Evolutionary conservation across 805 yeast genomes (phyloP), one percentile per base, ranked within the genome.

Genomic region (Candida awuae): DNA sequence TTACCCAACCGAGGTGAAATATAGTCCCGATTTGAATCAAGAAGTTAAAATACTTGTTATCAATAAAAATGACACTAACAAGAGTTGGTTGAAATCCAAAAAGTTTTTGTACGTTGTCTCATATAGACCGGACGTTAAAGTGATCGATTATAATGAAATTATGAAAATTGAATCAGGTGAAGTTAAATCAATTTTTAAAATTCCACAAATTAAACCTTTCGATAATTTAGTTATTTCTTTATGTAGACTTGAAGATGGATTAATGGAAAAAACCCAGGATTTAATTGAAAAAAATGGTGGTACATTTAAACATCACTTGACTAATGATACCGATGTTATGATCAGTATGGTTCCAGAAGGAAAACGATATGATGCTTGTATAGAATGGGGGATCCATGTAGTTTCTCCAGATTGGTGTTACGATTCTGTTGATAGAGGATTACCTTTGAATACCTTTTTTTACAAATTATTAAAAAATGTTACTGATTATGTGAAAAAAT

Each of bases 341-440:
- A 63, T 79, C 3, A 67, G 77, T 13, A 68, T 74, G 28, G 70
- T 65, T 23, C 61, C 58, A n/a, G 57, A 60, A 14, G 85, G 85
- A 0, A 68, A 63, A 38, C 52, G 84, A 37, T 78, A 68, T 49
- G 57, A 55, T 6, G 73, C 71, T 46, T 78, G 78, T 2, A 37
- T 62, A 8, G 71, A 72, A 49, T 73, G 79, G 79, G 59, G 60
- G 6, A 62, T 70, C n/a, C 72, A 75, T 1, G 68, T 68, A 12
- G 70, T 74, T n/a, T 70, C 71, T 44, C 77, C 79, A 0, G 58
- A 68, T 19, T 73, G 74, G 73, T 59, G 74, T 17, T 60, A 58
- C 35, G 76, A 74, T 50, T 62, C 71, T 27, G 45, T 66, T 7
- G 57, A 62, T 30, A 59, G 79, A 39, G 68, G 67, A 1, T 70